phyloP scores from a whole-genome alignment of 2,329 filamentous ascomycete species.

The Dactylellina sp. region DNA sequence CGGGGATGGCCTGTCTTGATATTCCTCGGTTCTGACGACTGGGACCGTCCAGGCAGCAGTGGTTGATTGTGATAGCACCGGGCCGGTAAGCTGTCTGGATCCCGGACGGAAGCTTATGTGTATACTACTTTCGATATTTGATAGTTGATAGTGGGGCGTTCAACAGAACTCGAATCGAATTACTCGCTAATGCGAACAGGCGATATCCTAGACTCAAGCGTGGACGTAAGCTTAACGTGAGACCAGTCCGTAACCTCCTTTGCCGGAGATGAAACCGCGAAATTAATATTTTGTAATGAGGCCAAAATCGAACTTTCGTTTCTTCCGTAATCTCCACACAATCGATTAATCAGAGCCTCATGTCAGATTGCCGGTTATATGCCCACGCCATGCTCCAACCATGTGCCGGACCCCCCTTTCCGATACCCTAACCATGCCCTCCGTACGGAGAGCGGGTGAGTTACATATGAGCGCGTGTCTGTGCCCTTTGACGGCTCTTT shows the following conservation, averaged over 20 bases:
- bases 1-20: slow-evolving; percentile 34
- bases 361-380: slow-evolving; percentile 41
- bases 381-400: slow-evolving; percentile 24
- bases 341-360: slow-evolving; percentile 38
- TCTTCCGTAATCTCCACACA: slow-evolving; percentile 39
- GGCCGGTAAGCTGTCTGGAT: too few species aligned
- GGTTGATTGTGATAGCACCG: neutral
- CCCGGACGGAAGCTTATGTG: slow-evolving; percentile 10
- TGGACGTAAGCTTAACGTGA: slow-evolving; percentile 50
- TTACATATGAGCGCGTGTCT: neutral
- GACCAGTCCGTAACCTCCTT: slow-evolving; percentile 48
- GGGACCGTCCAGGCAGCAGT: slow-evolving; percentile 21
- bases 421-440: slow-evolving; percentile 28
- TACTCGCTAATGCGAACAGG: slow-evolving; percentile 52
- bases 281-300: slow-evolving; percentile 4
- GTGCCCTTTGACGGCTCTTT: slow-evolving; percentile 16
- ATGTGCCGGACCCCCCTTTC: slow-evolving; percentile 18
- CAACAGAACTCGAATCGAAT: slow-evolving; percentile 35
- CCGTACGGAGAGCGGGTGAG: too few species aligned
- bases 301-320: neutral
- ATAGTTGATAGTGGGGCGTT: slow-evolving; percentile 17
- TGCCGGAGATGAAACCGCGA: slow-evolving; percentile 53
- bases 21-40: neutral
- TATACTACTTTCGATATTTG: slow-evolving; percentile 17
- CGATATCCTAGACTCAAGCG: slow-evolving; percentile 32